phyloP scores from a whole-genome alignment of 257 asterid species.

The Solanum pinnatisectum region DNA sequence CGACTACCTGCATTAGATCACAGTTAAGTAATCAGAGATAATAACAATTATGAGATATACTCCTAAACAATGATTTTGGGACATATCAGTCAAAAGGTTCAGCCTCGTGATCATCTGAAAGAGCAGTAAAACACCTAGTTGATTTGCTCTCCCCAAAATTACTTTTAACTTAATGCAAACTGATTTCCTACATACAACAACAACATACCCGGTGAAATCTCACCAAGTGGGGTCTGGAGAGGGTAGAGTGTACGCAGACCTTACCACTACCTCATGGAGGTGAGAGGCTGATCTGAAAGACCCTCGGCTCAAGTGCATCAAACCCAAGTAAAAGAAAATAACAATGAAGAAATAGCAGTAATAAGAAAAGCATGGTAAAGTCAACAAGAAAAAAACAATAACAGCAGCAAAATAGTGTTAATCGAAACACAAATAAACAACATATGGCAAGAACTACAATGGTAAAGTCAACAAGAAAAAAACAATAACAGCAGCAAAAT shows the following conservation, averaged over 20 bases:
- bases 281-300: background rate
- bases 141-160: background rate
- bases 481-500: background rate
- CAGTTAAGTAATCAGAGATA: background rate
- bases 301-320: background rate
- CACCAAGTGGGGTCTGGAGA: background rate
- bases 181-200: background rate
- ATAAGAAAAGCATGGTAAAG: background rate
- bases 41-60: background rate
- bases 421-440: background rate
- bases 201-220: background rate
- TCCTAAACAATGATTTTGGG: background rate
- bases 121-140: background rate
- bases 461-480: background rate
- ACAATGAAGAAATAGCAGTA: background rate
- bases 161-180: background rate
- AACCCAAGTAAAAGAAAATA: background rate
- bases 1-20: slow-evolving; percentile 63
- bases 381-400: background rate
- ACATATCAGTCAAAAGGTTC: background rate
- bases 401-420: no score
- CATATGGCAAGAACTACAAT: background rate
- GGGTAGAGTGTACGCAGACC: background rate
- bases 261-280: background rate
- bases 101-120: background rate